Evolutionary conservation across 805 yeast genomes (phyloP), one percentile per base, ranked within the genome.

Genomic region (Kazachstania martiniae): DNA sequence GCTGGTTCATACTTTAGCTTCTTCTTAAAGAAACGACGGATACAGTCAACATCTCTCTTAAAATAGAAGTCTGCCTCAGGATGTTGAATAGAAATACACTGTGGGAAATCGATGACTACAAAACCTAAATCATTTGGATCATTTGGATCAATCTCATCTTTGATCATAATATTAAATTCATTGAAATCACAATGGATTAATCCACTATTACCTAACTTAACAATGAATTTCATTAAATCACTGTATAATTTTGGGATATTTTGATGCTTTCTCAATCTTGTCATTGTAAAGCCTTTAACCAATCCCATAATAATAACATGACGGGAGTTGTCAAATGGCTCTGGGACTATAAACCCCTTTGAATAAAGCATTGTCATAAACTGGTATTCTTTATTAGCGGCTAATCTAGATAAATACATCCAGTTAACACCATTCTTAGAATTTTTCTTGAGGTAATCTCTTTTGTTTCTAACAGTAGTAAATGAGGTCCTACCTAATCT

Each of bases 31-130:
- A 89, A 91, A 28, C 76, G 66, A 40, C 86, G 68, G 33, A 91
- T 77, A 57, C 97, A 87, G 36, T 84, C 82, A 16, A 91, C 93
- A 59, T 91, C 99, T 61, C 99, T 71, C 46, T 83, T 74, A 58
- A 91, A 91, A 56, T 84, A 87, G 36, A 68, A 71, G 40, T 78
- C 78, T 5, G 97, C 96, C 53, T 91, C 95, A 3, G 65, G 67
- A 52, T 91, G 99, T 43, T 81, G 87, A 28, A 83, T 82, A 15
- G 95, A 84, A 12, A 91, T 81, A 73, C 96, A 89, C 59, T 91
- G 99, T 3, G 99, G 99, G 66, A 91, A 91, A 66, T 91, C 99
- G 48, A 91, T 89, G 18, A 91, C 95, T 14, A 87, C 79, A 47
- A 86, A 84, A 31, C 83, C 91, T 27, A 62, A 59, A 34, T 76